Base-by-base conservation (phyloP, 306 rosid species). In the Cotoneaster glaucophyllus region DNA sequence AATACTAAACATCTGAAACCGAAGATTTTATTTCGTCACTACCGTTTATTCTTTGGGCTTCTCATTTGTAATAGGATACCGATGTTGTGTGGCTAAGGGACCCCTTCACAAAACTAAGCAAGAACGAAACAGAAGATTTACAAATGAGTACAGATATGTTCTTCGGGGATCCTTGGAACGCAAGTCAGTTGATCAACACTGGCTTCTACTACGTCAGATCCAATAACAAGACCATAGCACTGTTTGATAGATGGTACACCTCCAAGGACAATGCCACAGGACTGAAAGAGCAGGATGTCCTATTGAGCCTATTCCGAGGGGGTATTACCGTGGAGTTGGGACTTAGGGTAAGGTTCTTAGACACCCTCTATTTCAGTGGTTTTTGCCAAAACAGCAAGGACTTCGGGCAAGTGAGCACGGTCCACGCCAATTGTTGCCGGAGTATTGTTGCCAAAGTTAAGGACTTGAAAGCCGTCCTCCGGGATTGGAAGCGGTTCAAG, bases 11-110 rank as follows among this genome's bases (percentile, higher is more conserved):
- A 50, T 50, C 18, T 1, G 21, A 50, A 50, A 15, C 54, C 2
- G 54, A 57, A 57, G 14, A n/a, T 22, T n/a, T 57, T 21, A 24
- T 54, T 54, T 9, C 24, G 8, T 28, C 26, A 26, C 25, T 28
- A 44, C 13, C 12, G 2, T 10, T 31, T 37, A 8, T 11, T 3
- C 32, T 6, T 18, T 17, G 21, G 54, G 8, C 18, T 3, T 6
- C 18, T 28, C 11, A 15, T 21, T 21, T 17, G 2, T 7, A 63
- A 22, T 73, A 93, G 97, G 98, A 94, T 22, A 90, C 84, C 1
- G 98, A 94, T 73, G 85, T 94, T 54, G 67, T 91, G 91, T 94
- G 98, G 98, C 72, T 94, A 28, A 86, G 98, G 80, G 71, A 91
- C n/a, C 97, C 97, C 15, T 86, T 90, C 70, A 12, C 14, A 64